Conservation (phyloP, 306 rosid genomes). For the Glycine soja region DNA sequence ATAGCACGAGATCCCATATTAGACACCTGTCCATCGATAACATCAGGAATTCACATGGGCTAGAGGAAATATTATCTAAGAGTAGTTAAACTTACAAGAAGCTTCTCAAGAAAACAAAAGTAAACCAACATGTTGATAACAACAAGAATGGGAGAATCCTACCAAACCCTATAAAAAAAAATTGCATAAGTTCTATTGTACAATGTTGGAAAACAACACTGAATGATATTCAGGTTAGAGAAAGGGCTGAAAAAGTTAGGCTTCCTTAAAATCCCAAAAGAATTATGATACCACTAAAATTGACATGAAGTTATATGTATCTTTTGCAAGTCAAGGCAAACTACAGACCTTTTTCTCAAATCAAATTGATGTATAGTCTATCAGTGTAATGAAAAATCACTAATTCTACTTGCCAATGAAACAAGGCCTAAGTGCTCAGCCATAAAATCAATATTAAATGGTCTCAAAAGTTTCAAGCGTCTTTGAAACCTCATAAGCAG, state of each 20-base stretch:
- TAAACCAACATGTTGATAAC: slow-evolving; percentile 54
- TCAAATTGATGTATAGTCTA: background rate
- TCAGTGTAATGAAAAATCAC: background rate
- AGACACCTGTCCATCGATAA: slow-evolving; percentile 63
- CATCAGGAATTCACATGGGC: slow-evolving; percentile 40
- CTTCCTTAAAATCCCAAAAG: background rate
- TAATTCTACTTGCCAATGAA: slow-evolving; percentile 15
- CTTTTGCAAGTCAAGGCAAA: background rate
- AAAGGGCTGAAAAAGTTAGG: background rate
- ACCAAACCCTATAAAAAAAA: slow-evolving; percentile 50
- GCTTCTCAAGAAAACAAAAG: slow-evolving; percentile 61
- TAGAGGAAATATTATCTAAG: slow-evolving; percentile 1
- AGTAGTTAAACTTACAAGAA: slow-evolving; percentile 51
- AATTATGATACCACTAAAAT: background rate
- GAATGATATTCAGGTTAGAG: slow-evolving; percentile 12
- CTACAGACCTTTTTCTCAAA: background rate
- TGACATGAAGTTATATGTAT: background rate
- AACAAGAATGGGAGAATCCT: slow-evolving; percentile 57
- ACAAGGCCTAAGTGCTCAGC: background rate
- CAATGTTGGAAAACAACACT: no score
- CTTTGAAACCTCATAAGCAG: no score
- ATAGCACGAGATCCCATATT: slow-evolving; percentile 72
- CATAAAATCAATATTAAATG: background rate
- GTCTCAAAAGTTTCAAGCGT: background rate
- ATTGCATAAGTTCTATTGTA: slow-evolving; percentile 35